Evolutionary conservation across 2,329 filamentous ascomycete species (phyloP), one percentile per base, ranked within the genome.

Genomic region (Apiospora malaysiana): DNA sequence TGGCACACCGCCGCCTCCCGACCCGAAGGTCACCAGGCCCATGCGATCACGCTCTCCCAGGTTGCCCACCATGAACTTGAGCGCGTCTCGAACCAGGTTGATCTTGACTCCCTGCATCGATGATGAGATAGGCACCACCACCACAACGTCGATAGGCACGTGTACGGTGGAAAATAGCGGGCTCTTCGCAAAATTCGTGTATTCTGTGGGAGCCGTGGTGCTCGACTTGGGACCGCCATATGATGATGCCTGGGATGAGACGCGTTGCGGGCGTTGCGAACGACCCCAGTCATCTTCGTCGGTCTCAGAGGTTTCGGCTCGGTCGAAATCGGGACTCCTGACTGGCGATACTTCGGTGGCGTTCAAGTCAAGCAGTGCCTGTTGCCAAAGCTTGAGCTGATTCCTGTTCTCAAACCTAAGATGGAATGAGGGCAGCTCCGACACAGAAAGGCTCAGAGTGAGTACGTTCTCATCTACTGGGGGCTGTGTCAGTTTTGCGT

Each of bases 51-150:
- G 90, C 76, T 98, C 94, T 43, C 96, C 96, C 0, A 99, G 89
- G 66, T 90, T 95, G 75, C 92, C 89, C 2, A 99, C 94, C 81
- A 99, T 91, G 80, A 98, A 99, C 71, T 93, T 94, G 46, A 99
- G 87, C 0, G 95, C 93, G 81, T 99, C 96, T 56, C 94, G 91
- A 18, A 99, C 90, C 1, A 99, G 87, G 73, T 95, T 97, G 79
- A 98, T 98, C 84, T 99, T 99, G 72, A 99, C 89, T n/a, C 96
- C 96, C 82, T 98, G 96, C 95, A 98, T 99, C 0, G 96, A 98
- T 0, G 95, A 97, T 0, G 96, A 98, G 7, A 99, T 94, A 0
- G 96, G 96, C 45, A 99, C 95, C 27, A 99, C 96, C 0, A 98
- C 94, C 0, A 99, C 95, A 42, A 99, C 91, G 78, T 99, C 96